These are phyloP conservation scores for Jacaranda mimosifolia DNA, from an alignment of 257 asterid genomes.

Conservation along the genomic window DNA sequence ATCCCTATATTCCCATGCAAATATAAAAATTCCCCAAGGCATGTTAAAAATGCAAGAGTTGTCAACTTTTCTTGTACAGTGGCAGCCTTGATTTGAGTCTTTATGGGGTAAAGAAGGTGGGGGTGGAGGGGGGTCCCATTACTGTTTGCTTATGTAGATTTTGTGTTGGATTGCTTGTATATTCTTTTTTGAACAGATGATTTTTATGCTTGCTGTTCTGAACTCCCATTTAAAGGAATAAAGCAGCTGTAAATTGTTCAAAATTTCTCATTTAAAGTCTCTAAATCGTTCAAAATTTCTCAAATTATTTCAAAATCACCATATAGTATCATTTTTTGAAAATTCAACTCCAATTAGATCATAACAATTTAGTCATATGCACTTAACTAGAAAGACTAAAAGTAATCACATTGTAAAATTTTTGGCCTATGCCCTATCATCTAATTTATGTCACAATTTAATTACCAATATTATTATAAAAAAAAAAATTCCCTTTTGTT, in stretches of 20 bases:
- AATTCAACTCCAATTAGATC: slow-evolving; percentile 30
- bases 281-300: slow-evolving; percentile 33
- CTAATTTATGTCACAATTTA: too few species aligned
- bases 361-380: too few species aligned
- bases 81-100: slow-evolving; percentile 56
- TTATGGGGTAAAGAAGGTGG: slow-evolving; percentile 40
- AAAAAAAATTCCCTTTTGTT: too few species aligned
- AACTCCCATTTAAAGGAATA: slow-evolving; percentile 38
- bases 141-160: slow-evolving; percentile 46
- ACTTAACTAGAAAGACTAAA: too few species aligned
- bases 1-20: slow-evolving; percentile 64
- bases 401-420: too few species aligned
- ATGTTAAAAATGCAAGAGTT: slow-evolving; percentile 48
- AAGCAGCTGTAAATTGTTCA: slow-evolving; percentile 43
- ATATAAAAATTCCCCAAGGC: slow-evolving; percentile 37
- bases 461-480: too few species aligned
- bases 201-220: slow-evolving; percentile 33
- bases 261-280: slow-evolving; percentile 18
- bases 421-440: too few species aligned
- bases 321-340: slow-evolving; percentile 14
- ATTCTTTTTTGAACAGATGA: slow-evolving; percentile 36
- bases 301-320: background rate
- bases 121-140: slow-evolving; percentile 2
- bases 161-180: slow-evolving; percentile 47
- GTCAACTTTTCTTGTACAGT: slow-evolving; percentile 54